Base-by-base conservation (phyloP, 192 early-diverging fungal species). In the Backusella liffmaniae region DNA sequence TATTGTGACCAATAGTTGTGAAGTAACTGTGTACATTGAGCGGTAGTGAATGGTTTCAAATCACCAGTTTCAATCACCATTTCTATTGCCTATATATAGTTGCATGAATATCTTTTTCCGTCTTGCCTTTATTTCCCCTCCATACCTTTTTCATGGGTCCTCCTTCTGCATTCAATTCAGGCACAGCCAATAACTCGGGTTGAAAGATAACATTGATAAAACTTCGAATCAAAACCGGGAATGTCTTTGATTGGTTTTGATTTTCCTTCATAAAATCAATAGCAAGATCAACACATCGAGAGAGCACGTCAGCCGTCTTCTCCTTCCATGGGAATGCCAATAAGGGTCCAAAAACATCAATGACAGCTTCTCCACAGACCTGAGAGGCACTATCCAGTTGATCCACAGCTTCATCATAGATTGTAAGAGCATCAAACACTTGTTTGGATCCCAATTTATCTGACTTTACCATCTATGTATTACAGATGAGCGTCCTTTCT, bases 71-170 rank as follows among this genome's bases (percentile, higher is more conserved):
- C 73, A 4, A 81, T 23, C 1, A 81, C 74, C 21, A 59, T 74
- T n/a, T 53, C 7, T 1, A 81, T 67, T 16, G 76, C 80, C 80
- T 81, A 72, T 6, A 18, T 29, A 56, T 36, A 26, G 30, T 29
- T 29, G n/a, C 1, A 12, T 71, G 18, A 44, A 6, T 18, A 29
- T 29, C 1, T 21, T 42, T 0, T 56, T 5, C 0, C 44, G 6
- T 44, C 16, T 66, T 46, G 3, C 10, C 9, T 59, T 21, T 42
- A 1, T 32, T 32, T n/a, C n/a, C n/a, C n/a, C n/a, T 32, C 30
- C 30, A 1, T 32, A 81, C 80, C 69, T 77, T 81, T 53, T 81
- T 81, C 42, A 81, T 70, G 5, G 76, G 80, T 18, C 80, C 80
- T 32, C 74, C 76, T 23, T 81, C 72, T 41, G 66, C 29, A 74